phyloP scores from a whole-genome alignment of 192 early-diverging fungal genomes.

The Phlyctochytrium planicorne region DNA sequence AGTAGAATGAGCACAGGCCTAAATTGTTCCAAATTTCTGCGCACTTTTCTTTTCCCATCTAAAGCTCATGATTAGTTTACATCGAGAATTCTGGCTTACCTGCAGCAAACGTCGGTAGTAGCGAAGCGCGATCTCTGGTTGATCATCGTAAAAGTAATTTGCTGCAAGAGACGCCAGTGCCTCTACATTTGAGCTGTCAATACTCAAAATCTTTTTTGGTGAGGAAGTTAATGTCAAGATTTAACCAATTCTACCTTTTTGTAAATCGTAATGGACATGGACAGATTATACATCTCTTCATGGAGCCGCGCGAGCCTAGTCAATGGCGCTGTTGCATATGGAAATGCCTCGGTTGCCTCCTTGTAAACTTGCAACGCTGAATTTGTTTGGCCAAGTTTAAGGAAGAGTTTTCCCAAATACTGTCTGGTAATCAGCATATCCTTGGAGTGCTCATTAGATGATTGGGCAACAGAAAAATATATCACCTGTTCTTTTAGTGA shows the following conservation, averaged over 20 bases:
- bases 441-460: conserved; percentile 14
- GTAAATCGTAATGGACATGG: conserved; percentile 14
- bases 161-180: conserved; percentile 29
- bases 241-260: conserved; percentile 18
- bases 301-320: conserved; percentile 25
- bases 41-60: conserved; percentile 1
- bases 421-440: conserved; percentile 18
- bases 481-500: conserved; percentile 23
- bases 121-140: conserved; percentile 32
- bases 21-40: conserved; percentile 36
- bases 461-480: neutral
- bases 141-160: conserved; percentile 26
- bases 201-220: conserved; percentile 26
- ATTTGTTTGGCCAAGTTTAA: conserved; percentile 27
- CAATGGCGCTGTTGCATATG: conserved; percentile 10
- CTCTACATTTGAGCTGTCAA: conserved; percentile 28
- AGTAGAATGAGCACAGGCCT: conserved; percentile 32
- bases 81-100: neutral
- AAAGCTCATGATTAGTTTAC: neutral
- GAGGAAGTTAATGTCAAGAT: neutral
- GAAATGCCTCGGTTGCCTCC: conserved; percentile 10
- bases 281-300: conserved; percentile 19
- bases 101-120: conserved; percentile 32
- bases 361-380: conserved; percentile 24
- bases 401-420: conserved; percentile 24